phyloP scores from a whole-genome alignment of 1,284 basidiomycete species.

The Pseudozyma thailandica region DNA sequence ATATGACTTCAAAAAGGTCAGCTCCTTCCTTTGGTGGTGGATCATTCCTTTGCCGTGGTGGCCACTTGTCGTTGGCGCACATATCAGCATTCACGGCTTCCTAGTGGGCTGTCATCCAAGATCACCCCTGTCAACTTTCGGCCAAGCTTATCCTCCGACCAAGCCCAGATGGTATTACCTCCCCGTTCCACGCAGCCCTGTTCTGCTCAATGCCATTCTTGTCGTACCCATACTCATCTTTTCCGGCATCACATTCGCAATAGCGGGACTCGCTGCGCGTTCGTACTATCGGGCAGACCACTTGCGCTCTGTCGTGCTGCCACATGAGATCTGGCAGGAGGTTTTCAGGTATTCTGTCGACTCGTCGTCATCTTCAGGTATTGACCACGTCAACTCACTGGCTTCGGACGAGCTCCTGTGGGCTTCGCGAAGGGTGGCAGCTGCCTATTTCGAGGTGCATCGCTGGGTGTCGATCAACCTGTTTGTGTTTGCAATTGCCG shows the following conservation, averaged over 20 bases:
- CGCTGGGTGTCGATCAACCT: conserved; percentile 10
- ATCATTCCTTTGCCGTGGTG: conserved; percentile 29
- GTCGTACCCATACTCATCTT: not conserved
- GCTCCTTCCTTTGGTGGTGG: conserved; percentile 19
- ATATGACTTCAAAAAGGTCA: not conserved
- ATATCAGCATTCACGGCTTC: conserved; percentile 25
- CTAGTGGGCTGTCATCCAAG: conserved; percentile 14
- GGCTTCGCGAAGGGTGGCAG: conserved; percentile 3
- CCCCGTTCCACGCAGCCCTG: not conserved
- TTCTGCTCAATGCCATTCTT: not conserved
- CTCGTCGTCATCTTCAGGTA: not conserved
- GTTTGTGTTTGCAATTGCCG: not conserved
- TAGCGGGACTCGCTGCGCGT: not conserved
- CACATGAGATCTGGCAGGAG: conserved; percentile 1
- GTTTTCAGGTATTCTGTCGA: not conserved
- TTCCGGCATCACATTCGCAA: not conserved
- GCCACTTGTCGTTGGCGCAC: conserved; percentile 9
- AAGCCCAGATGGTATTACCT: conserved; percentile 1
- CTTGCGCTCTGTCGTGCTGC: not conserved
- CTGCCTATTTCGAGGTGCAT: conserved; percentile 8
- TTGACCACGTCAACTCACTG: not conserved
- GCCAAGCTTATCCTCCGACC: not conserved
- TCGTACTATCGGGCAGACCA: not conserved
- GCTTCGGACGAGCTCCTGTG: conserved; percentile 8
- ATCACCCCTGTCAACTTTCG: conserved; percentile 6